phyloP scores from a whole-genome alignment of 2,329 filamentous ascomycete genomes.

The Colletotrichum sublineola region DNA sequence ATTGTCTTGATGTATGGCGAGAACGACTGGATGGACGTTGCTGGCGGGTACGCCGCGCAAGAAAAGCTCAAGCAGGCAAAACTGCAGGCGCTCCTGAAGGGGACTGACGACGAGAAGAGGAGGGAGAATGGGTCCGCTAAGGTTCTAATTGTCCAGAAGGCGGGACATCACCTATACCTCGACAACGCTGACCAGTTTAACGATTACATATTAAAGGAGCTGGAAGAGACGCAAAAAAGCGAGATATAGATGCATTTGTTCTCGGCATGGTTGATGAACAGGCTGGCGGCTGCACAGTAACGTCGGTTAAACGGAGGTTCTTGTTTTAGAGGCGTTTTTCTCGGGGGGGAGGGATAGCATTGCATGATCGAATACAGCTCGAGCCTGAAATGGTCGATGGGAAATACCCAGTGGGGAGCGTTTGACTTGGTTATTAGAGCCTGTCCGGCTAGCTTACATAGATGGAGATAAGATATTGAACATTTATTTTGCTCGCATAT shows the following conservation, averaged over 20 bases:
- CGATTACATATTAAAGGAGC: constrained; percentile 63
- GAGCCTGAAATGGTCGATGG: constrained; percentile 34
- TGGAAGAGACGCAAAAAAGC: constrained; percentile 61
- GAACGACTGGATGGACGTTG: constrained; percentile 98
- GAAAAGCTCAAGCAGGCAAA: constrained; percentile 82
- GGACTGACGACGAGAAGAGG: constrained; percentile 75
- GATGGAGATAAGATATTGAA: constrained; percentile 7
- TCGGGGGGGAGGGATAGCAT: constrained; percentile 10
- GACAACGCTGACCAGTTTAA: constrained; percentile 73
- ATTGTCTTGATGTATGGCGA: constrained; percentile 97
- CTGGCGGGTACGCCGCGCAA: constrained; percentile 83
- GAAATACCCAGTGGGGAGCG: constrained; percentile 40
- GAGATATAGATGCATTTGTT: constrained; percentile 13
- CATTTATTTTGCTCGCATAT: not conserved
- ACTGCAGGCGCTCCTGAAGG: constrained; percentile 69
- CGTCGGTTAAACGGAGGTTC: not conserved
- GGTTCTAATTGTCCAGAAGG: constrained; percentile 79
- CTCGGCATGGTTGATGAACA: not conserved
- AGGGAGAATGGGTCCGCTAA: constrained; percentile 84
- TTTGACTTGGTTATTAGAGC: constrained; percentile 36
- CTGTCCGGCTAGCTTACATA: constrained; percentile 20
- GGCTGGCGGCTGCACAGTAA: not conserved
- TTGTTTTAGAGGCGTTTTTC: constrained; percentile 22
- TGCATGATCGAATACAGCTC: constrained; percentile 36
- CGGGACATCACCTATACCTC: constrained; percentile 71